Evolutionary conservation across 805 yeast genomes (phyloP).

Genomic region (Brettanomyces sp.): DNA sequence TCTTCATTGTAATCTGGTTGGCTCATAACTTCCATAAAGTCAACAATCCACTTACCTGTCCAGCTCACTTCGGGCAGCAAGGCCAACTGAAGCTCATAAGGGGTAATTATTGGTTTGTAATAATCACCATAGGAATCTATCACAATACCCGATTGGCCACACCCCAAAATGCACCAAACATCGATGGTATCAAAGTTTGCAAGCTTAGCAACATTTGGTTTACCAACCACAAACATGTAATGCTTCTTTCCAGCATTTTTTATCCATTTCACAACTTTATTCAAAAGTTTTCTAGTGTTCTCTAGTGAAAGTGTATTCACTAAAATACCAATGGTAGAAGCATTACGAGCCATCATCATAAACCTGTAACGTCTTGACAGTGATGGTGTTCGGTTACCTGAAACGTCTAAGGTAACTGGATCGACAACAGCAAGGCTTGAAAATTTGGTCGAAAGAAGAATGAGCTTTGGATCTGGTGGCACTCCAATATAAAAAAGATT

Average conservation of each 20-base stretch:
- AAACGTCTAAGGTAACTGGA: slow-evolving; percentile 24
- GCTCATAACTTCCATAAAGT: slow-evolving; percentile 47
- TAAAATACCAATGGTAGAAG: slow-evolving; percentile 85
- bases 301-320: slow-evolving; percentile 82
- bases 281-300: slow-evolving; percentile 61
- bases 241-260: slow-evolving; percentile 78
- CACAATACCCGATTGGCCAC: slow-evolving; percentile 88
- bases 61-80: slow-evolving; percentile 67
- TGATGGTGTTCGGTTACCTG: slow-evolving; percentile 64
- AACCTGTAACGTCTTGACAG: slow-evolving; percentile 74
- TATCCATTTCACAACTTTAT: slow-evolving; percentile 50
- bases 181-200: slow-evolving; percentile 95
- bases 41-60: slow-evolving; percentile 92
- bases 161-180: slow-evolving; percentile 90
- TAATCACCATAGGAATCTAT: slow-evolving; percentile 72
- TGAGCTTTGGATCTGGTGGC: slow-evolving; percentile 73
- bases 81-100: slow-evolving; percentile 82
- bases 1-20: slow-evolving; percentile 27
- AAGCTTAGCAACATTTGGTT: slow-evolving; percentile 92
- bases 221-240: slow-evolving; percentile 92
- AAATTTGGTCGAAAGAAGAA: slow-evolving; percentile 69
- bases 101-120: slow-evolving; percentile 87
- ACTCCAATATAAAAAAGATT: slow-evolving; percentile 58
- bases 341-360: slow-evolving; percentile 83
- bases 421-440: slow-evolving; percentile 42